Percentiles rank a stretch among this genome's conserved stretches.
Evolutionary conservation across 345 rosid species (phyloP).

Genomic region (Combretum micranthum): DNA sequence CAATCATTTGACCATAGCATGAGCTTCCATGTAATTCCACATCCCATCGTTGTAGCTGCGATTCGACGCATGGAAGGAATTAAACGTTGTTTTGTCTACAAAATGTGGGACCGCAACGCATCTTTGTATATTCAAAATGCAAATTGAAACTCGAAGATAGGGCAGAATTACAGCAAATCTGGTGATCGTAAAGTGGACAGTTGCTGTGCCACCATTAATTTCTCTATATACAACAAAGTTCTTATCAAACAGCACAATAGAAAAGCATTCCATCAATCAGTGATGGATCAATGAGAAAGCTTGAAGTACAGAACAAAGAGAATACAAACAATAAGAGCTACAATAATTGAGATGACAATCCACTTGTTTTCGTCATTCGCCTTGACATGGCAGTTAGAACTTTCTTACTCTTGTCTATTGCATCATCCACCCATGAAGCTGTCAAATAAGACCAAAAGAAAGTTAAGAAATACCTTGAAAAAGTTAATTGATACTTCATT

Average conservation of each 20-base stretch:
- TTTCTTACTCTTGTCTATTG: constrained; percentile 83
- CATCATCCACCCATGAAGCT: constrained; percentile 83
- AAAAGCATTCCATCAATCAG: neutral
- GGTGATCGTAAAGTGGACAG: too few species aligned
- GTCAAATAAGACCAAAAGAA: constrained; percentile 9
- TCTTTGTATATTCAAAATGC: too few species aligned
- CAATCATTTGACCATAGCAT: too few species aligned
- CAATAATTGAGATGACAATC: constrained; percentile 46
- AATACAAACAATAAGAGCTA: constrained; percentile 61
- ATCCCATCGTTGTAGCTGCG: too few species aligned
- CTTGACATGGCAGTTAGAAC: constrained; percentile 58
- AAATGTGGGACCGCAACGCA: too few species aligned
- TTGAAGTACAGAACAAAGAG: constrained; percentile 56
- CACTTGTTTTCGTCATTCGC: constrained; percentile 83
- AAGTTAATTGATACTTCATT: neutral
- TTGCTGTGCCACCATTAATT: neutral
- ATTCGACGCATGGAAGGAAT: too few species aligned
- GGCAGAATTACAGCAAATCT: too few species aligned
- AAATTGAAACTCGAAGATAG: too few species aligned
- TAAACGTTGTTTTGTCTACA: too few species aligned
- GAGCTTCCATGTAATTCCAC: too few species aligned
- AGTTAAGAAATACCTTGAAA: neutral
- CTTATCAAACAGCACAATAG: constrained; percentile 7
- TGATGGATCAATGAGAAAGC: constrained; percentile 21
- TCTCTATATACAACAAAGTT: constrained; percentile 10